These are phyloP conservation scores for Plectosphaerella cucumerina DNA, from an alignment of 2,329 filamentous ascomycete species.

Conservation along the genomic window DNA sequence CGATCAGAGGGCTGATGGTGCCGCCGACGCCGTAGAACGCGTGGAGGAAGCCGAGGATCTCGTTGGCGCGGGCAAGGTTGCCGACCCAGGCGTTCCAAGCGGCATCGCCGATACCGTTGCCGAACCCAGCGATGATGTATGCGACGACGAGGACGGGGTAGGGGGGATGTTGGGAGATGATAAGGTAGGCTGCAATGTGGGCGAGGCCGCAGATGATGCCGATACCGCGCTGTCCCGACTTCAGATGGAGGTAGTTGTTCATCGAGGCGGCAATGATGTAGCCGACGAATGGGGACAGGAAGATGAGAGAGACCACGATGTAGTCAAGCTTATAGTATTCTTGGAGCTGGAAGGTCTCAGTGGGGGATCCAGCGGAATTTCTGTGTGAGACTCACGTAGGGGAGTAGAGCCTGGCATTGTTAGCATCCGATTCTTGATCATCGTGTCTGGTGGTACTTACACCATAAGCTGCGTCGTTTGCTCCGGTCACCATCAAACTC, in stretches of 20 bases:
- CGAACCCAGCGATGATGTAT: constrained; percentile 64
- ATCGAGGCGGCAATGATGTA: constrained; percentile 59
- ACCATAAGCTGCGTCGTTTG: constrained; percentile 64
- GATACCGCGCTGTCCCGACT: constrained; percentile 66
- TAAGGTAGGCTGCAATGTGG: constrained; percentile 61
- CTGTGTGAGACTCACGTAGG: constrained; percentile 35
- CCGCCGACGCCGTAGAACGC: constrained; percentile 70
- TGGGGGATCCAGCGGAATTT: background rate
- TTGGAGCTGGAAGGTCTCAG: constrained; percentile 42
- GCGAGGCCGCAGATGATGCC: constrained; percentile 60
- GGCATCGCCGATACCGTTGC: constrained; percentile 64
- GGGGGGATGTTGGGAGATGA: constrained; percentile 63
- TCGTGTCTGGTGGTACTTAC: constrained; percentile 33
- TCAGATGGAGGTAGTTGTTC: constrained; percentile 62
- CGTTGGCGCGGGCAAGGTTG: constrained; percentile 68
- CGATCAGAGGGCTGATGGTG: constrained; percentile 64
- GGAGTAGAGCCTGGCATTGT: constrained; percentile 38
- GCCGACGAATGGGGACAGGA: constrained; percentile 62
- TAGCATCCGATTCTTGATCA: background rate
- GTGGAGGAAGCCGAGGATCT: constrained; percentile 70
- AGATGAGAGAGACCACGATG: constrained; percentile 61
- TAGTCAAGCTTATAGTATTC: constrained; percentile 58
- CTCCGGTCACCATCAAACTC: constrained; percentile 61
- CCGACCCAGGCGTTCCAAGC: constrained; percentile 61
- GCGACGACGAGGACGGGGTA: constrained; percentile 63